A percentile compares a stretch with the other conserved stretches of the same genome.
Conservation (phyloP, 2,329 filamentous ascomycete species). For the Sphaerulina musiva region DNA sequence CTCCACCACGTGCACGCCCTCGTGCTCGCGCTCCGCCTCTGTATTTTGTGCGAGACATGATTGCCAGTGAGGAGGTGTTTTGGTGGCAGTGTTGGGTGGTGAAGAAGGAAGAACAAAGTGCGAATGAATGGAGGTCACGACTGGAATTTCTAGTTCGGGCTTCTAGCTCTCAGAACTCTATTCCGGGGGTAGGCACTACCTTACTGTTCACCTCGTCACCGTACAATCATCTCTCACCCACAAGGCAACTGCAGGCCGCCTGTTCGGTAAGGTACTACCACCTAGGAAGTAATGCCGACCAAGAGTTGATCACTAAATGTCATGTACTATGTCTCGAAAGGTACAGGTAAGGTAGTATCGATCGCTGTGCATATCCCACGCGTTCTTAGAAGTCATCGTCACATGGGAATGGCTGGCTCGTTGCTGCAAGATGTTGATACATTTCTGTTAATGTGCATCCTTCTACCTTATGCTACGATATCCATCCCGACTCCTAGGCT, state of each 20-base stretch:
- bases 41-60: slow-evolving; percentile 20
- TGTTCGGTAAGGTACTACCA: no score
- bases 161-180: neutral
- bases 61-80: slow-evolving; percentile 3
- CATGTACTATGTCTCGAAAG: no score
- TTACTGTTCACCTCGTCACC: no score
- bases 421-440: neutral
- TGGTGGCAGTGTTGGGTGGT: neutral
- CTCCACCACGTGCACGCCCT: slow-evolving; percentile 12
- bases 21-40: slow-evolving; percentile 23
- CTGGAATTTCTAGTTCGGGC: no score
- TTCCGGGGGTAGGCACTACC: neutral
- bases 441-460: neutral
- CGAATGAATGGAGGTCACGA: neutral
- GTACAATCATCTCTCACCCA: no score
- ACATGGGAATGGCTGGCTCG: neutral
- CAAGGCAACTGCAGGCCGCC: no score
- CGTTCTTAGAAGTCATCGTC: no score
- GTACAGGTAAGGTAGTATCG: no score
- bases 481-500: neutral
- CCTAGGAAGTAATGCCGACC: no score
- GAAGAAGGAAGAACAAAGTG: neutral
- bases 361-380: no score
- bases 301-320: no score
- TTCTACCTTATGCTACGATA: neutral